These are phyloP conservation scores for Purpureocillium takamizusanense DNA, from an alignment of 2,329 filamentous ascomycete genomes.

Conservation along the genomic window DNA sequence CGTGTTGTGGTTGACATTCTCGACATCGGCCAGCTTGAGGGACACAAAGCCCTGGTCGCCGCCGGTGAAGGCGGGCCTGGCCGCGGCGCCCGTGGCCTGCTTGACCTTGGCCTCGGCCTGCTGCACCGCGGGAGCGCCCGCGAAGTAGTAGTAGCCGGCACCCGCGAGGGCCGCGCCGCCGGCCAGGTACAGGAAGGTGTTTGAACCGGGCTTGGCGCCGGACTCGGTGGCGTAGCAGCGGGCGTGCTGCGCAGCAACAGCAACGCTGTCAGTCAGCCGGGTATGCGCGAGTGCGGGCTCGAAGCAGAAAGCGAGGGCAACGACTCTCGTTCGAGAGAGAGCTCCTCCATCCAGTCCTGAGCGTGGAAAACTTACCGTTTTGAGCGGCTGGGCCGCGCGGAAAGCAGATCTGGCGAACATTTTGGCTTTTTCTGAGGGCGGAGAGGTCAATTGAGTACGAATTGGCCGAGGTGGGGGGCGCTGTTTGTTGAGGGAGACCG, in stretches of 20 bases:
- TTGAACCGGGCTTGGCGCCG: conserved; percentile 43
- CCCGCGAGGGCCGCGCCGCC: conserved; percentile 50
- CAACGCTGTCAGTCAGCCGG: too few relatives aligned
- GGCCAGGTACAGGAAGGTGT: conserved; percentile 51
- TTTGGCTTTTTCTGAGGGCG: conserved; percentile 15
- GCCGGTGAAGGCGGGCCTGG: conserved; percentile 58
- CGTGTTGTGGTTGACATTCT: conserved; percentile 85
- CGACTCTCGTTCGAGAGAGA: too few relatives aligned
- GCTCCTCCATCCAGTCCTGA: too few relatives aligned
- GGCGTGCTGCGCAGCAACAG: conserved; percentile 28
- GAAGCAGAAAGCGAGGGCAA: too few relatives aligned
- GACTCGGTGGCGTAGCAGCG: conserved; percentile 62
- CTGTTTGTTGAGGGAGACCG: neutral
- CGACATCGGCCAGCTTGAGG: conserved; percentile 69
- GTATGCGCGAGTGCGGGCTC: too few relatives aligned
- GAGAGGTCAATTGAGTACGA: conserved; percentile 13
- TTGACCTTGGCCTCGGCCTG: conserved; percentile 48
- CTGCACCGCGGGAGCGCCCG: conserved; percentile 41
- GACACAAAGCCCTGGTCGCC: conserved; percentile 85
- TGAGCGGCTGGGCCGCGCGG: conserved; percentile 55
- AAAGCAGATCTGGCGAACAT: conserved; percentile 63
- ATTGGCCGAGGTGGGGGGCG: conserved; percentile 7
- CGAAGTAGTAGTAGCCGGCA: conserved; percentile 47
- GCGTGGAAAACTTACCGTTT: conserved; percentile 42
- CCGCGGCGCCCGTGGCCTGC: conserved; percentile 26